Percentiles rank a stretch among this genome's conserved stretches.
phyloP scores from a whole-genome alignment of 805 yeast species.

The Hanseniaspora lindneri region DNA sequence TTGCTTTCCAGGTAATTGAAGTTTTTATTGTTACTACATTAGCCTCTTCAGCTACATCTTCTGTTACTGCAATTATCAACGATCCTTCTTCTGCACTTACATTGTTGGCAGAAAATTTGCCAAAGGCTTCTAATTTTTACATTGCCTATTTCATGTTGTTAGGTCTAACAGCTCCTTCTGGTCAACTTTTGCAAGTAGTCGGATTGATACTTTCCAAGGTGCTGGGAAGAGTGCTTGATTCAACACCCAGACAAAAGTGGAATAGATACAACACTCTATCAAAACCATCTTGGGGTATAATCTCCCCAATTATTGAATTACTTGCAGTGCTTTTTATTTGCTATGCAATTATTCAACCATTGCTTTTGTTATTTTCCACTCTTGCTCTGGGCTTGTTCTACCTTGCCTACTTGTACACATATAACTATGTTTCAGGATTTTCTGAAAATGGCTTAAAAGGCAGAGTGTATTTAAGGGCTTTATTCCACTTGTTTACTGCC shows the following conservation, averaged over 20 bases:
- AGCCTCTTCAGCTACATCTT: constrained; percentile 69
- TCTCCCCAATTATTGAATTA: constrained; percentile 67
- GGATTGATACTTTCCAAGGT: constrained; percentile 59
- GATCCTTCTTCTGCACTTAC: constrained; percentile 64
- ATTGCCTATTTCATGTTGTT: constrained; percentile 69
- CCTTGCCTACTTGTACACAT: constrained; percentile 50
- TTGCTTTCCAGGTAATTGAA: constrained; percentile 81
- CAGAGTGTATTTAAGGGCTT: constrained; percentile 57
- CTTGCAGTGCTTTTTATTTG: constrained; percentile 59
- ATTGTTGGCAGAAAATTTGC: constrained; percentile 63
- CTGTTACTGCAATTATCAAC: constrained; percentile 54
- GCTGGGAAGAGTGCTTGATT: constrained; percentile 60
- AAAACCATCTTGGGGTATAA: constrained; percentile 67
- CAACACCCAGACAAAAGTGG: constrained; percentile 91
- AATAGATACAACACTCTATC: constrained; percentile 52
- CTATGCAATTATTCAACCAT: constrained; percentile 70
- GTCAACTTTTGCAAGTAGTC: constrained; percentile 62
- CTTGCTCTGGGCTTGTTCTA: constrained; percentile 47
- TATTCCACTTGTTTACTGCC: constrained; percentile 62
- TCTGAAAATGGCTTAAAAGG: constrained; percentile 51
- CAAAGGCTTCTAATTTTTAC: constrained; percentile 85
- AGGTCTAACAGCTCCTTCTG: constrained; percentile 71
- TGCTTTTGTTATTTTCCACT: constrained; percentile 54
- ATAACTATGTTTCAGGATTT: constrained; percentile 52
- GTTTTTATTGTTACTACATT: constrained; percentile 75